A percentile compares a stretch with the other conserved stretches of the same genome.
Evolutionary conservation across 805 yeast genomes (phyloP).

Genomic region (Wickerhamomyces chaumierensis): DNA sequence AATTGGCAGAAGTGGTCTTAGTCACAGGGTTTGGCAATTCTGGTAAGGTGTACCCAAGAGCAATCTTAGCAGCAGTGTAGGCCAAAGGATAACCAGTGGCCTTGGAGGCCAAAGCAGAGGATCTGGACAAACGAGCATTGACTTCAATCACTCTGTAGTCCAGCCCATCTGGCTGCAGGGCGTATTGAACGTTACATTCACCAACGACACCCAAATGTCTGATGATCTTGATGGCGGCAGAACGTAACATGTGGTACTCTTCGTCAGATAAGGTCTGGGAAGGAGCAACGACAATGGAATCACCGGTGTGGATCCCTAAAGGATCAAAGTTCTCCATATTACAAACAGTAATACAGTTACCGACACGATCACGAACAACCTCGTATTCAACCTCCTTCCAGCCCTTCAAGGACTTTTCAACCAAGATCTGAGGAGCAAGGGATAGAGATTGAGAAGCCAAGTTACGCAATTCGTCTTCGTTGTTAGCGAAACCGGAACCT

Average conservation of each 20-base stretch:
- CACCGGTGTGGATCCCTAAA: conserved; percentile 97
- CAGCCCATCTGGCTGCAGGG: conserved; percentile 89
- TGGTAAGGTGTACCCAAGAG: conserved; percentile 86
- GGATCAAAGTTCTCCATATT: conserved; percentile 99
- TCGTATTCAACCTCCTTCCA: conserved; percentile 99
- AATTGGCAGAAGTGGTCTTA: conserved; percentile 89
- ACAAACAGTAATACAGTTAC: conserved; percentile 96
- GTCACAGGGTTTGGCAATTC: conserved; percentile 96
- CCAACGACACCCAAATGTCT: conserved; percentile 98
- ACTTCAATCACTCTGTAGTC: conserved; percentile 97
- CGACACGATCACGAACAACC: conserved; percentile 93
- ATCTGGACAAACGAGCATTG: conserved; percentile 92
- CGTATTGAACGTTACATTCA: conserved; percentile 97
- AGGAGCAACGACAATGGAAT: conserved; percentile 97
- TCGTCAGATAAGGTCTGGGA: conserved; percentile 95
- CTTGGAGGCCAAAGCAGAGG: conserved; percentile 95
- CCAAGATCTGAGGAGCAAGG: conserved; percentile 87
- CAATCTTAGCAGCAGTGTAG: conserved; percentile 96
- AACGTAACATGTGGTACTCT: conserved; percentile 94
- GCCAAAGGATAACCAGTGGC: conserved; percentile 99
- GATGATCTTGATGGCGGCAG: conserved; percentile 94
- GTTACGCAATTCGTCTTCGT: conserved; percentile 72
- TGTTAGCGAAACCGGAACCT: conserved; percentile 93
- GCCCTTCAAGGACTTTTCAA: conserved; percentile 94
- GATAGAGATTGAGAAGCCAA: conserved; percentile 84